A percentile compares a stretch with the other conserved stretches of the same genome.
These are phyloP conservation scores for Fraxinus platypoda DNA, from an alignment of 305 asterid species.

Conservation along the genomic window DNA sequence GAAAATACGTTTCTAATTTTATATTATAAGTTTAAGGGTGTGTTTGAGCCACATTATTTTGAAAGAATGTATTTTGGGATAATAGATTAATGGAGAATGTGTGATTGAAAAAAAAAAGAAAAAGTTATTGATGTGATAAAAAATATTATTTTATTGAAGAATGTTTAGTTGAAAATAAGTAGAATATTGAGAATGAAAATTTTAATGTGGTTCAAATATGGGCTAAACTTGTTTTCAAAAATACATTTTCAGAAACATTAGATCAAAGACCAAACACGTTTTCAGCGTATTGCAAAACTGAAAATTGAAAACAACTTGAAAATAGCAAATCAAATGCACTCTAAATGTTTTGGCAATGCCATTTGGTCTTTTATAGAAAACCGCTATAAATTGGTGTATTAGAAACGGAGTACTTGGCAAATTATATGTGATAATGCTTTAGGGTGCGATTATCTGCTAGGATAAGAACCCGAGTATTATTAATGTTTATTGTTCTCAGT, in stretches of 20 bases:
- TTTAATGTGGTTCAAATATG: too few species aligned
- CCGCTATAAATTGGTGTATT: background rate
- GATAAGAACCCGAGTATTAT: background rate
- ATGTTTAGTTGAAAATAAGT: too few species aligned
- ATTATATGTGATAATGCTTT: background rate
- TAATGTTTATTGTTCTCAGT: background rate
- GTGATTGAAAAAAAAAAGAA: too few species aligned
- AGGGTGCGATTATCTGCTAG: background rate
- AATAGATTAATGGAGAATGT: too few species aligned
- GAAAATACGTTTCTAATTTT: too few species aligned
- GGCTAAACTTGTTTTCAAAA: background rate
- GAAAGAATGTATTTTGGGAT: too few species aligned
- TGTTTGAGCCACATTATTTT: too few species aligned
- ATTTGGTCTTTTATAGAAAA: background rate
- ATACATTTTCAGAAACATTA: too few species aligned
- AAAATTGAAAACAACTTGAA: background rate
- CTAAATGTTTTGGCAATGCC: background rate
- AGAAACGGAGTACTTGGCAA: background rate
- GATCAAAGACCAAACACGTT: too few species aligned
- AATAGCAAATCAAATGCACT: background rate
- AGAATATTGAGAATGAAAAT: too few species aligned
- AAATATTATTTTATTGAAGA: too few species aligned
- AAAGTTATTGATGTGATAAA: too few species aligned
- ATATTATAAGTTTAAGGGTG: background rate
- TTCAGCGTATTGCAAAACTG: background rate